Evolutionary conservation across 2,329 filamentous ascomycete genomes (phyloP), one percentile per base, ranked within the genome.

Genomic region (Talaromyces amestolkiae): DNA sequence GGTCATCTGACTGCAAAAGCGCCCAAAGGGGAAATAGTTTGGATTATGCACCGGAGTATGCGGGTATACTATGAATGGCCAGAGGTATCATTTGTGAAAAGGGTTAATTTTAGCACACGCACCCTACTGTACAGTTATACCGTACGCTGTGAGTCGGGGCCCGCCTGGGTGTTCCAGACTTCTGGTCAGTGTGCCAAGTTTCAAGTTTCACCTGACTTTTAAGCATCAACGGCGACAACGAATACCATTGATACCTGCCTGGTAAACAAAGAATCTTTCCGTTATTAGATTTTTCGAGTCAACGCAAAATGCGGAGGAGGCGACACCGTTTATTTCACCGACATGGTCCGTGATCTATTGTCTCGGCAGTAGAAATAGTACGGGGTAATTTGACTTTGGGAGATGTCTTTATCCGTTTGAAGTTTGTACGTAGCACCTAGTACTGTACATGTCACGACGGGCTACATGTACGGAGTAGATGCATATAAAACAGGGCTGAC

Each of bases 161-260:
- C 51, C 51, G 51, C 27, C 51, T 54, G n/a, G 51, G 35, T 35
- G 51, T 54, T 54, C 51, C 51, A 54, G 51, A 54, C 51, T 54
- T 31, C n/a, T 17, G 8, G 13, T 31, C 19, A 41, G 15, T 27
- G 43, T 22, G 2, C 15, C 27, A 51, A 27, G 47, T 51, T 51
- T 51, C 47, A 51, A 9, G n/a, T n/a, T n/a, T n/a, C n/a, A n/a
- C n/a, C n/a, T n/a, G n/a, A n/a, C n/a, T 22, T 51, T 17, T 6
- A 53, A 53, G 24, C 17, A 7, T 33, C 31, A 33, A 45, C n/a
- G 41, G 17, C 15, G 15, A 22, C n/a, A 45, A 45, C 17, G n/a
- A 22, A 45, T 11, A 9, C 7, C 19, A 22, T 3, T 10, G 35
- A 8, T 31, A 31, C 6, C 7, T 31, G 5, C 6, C 7, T 31